These are phyloP conservation scores for Alternaria infectoria DNA, from an alignment of 2,329 filamentous ascomycete species.

Conservation along the genomic window DNA sequence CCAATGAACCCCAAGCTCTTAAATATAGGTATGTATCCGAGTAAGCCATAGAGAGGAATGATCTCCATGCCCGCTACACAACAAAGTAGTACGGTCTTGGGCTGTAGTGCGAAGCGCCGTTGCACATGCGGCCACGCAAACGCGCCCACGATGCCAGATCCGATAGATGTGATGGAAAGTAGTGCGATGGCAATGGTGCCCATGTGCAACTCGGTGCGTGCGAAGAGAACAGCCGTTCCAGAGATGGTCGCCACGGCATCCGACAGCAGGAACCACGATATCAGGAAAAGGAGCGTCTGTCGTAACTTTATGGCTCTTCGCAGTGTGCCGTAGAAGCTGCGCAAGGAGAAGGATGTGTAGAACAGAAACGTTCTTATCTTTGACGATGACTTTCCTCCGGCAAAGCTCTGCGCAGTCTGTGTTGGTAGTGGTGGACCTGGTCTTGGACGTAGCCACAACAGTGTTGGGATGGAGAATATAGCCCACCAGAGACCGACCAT, in stretches of 20 bases:
- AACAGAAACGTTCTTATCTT: conserved; percentile 54
- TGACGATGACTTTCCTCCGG: conserved; percentile 8
- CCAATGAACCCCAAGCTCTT: conserved; percentile 75
- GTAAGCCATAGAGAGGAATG: conserved; percentile 85
- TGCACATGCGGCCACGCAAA: conserved; percentile 86
- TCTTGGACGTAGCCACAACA: conserved; percentile 80
- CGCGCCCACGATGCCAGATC: conserved; percentile 81
- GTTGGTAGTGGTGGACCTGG: conserved; percentile 77
- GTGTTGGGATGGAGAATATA: conserved; percentile 81
- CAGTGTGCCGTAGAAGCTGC: conserved; percentile 78
- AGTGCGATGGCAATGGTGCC: conserved; percentile 81
- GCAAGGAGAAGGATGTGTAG: conserved; percentile 83
- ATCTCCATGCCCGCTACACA: conserved; percentile 87
- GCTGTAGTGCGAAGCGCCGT: conserved; percentile 67
- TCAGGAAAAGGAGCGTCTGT: conserved; percentile 77
- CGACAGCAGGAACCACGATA: conserved; percentile 89
- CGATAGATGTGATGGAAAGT: conserved; percentile 89
- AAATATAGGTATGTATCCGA: conserved; percentile 82
- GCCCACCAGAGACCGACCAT: conserved; percentile 89
- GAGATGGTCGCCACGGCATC: conserved; percentile 93
- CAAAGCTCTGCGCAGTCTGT: conserved; percentile 20
- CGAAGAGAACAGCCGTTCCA: conserved; percentile 91
- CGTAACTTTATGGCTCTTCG: conserved; percentile 71
- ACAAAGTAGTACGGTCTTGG: conserved; percentile 82
- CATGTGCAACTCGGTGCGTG: conserved; percentile 90